Conservation (phyloP, 139 green algal species). For the Chlamydomonas sp. region DNA sequence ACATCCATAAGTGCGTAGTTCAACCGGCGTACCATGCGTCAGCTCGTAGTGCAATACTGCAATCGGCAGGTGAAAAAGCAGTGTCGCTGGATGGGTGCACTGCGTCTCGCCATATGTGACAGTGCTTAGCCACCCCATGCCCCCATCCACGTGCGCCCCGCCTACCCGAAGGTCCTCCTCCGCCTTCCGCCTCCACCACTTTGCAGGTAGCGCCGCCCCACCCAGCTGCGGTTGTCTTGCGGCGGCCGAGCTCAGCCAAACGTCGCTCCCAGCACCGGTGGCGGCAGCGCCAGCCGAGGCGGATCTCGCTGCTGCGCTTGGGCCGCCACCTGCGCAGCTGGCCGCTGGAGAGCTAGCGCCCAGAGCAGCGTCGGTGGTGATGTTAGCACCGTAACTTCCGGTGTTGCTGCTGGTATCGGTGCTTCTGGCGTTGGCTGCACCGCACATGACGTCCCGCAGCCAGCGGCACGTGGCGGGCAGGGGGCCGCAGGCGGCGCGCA, state of each 20-base stretch:
- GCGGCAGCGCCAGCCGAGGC: neutral
- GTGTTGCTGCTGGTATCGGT: neutral
- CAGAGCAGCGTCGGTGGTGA: neutral
- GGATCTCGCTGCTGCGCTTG: neutral
- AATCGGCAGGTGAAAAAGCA: too few species aligned
- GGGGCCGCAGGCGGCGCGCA: neutral
- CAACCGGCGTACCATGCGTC: too few species aligned
- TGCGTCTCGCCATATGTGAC: too few species aligned
- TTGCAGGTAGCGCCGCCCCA: neutral
- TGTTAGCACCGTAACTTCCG: too few species aligned
- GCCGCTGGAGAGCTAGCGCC: neutral
- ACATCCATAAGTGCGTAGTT: too few species aligned
- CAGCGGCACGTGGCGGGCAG: constrained; percentile 16
- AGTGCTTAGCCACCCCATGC: too few species aligned
- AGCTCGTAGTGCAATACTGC: too few species aligned
- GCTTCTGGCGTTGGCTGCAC: neutral
- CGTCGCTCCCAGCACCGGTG: neutral
- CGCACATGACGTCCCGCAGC: neutral
- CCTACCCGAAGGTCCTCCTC: constrained; percentile 1
- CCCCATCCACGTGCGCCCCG: neutral
- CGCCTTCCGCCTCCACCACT: neutral
- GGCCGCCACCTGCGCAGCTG: too few species aligned
- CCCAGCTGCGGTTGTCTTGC: neutral
- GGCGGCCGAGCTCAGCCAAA: neutral
- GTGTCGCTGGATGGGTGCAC: too few species aligned